phyloP scores from a whole-genome alignment of 2,329 filamentous ascomycete species.

The Ophiostoma novo-ulmi region DNA sequence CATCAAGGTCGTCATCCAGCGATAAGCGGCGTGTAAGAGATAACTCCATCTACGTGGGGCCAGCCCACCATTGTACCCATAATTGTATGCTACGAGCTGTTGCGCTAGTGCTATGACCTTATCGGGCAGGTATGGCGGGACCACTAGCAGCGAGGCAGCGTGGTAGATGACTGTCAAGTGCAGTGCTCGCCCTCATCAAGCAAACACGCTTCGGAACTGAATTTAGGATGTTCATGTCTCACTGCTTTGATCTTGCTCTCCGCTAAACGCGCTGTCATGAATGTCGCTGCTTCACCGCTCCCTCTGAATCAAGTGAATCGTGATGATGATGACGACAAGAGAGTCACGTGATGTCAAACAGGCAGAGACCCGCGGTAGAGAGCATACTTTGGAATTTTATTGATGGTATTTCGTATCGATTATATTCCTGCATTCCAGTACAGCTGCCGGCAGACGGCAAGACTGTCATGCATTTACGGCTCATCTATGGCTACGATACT shows the following conservation, averaged over 20 bases:
- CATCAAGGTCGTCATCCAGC: slow-evolving; percentile 3
- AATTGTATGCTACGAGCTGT: neutral
- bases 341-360: no score
- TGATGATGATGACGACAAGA: no score
- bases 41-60: slow-evolving; percentile 6
- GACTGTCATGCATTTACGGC: neutral
- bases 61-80: neutral
- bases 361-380: no score
- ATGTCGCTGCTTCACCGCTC: no score
- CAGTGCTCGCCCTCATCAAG: no score
- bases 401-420: neutral
- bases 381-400: no score
- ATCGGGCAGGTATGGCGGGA: slow-evolving; percentile 4
- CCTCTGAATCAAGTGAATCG: no score
- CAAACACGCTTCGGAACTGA: no score
- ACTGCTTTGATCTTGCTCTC: no score
- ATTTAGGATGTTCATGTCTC: no score
- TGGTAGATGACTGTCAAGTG: neutral
- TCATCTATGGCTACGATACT: neutral
- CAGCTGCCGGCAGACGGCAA: neutral
- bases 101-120: slow-evolving; percentile 5
- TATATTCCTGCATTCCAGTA: neutral
- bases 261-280: no score
- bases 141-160: neutral
- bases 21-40: slow-evolving; percentile 10